A percentile compares a stretch with the other conserved stretches of the same genome.
Conservation (phyloP, 2,329 filamentous ascomycete genomes). For the Pseudocercospora fijiensis region DNA sequence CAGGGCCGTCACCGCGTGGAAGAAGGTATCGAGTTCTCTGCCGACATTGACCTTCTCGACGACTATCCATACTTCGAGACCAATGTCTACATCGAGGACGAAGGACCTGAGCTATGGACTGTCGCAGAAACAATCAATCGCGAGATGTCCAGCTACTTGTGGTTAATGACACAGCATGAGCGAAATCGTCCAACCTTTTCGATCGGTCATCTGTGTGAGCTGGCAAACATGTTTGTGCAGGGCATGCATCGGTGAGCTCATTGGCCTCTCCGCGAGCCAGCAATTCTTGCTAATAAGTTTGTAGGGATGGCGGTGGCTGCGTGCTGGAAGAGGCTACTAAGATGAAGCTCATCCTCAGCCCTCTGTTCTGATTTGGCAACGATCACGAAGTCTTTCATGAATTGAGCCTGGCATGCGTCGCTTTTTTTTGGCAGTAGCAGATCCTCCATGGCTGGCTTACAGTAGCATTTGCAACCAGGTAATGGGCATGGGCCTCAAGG, state of each 20-base stretch:
- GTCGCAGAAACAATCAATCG: background rate
- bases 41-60: slow-evolving; percentile 15
- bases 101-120: background rate
- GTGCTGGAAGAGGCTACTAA: background rate
- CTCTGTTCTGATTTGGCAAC: background rate
- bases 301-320: background rate
- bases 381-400: too few species aligned
- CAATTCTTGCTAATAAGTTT: background rate
- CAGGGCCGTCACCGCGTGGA: slow-evolving; percentile 19
- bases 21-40: slow-evolving; percentile 20
- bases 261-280: background rate
- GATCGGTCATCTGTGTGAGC: slow-evolving; percentile 9
- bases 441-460: too few species aligned
- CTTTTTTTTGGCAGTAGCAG: too few species aligned
- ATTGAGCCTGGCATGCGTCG: too few species aligned
- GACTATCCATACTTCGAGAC: slow-evolving; percentile 13
- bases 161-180: slow-evolving; percentile 1
- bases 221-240: background rate
- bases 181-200: slow-evolving; percentile 7
- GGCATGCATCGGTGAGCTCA: background rate
- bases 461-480: background rate
- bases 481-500: background rate
- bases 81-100: background rate
- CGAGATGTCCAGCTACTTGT: slow-evolving; percentile 3
- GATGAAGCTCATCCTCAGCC: background rate